These are phyloP conservation scores for Sphagnum fallax DNA, from an alignment of 228 moss, liverwort and hornwort species.

Conservation along the genomic window DNA sequence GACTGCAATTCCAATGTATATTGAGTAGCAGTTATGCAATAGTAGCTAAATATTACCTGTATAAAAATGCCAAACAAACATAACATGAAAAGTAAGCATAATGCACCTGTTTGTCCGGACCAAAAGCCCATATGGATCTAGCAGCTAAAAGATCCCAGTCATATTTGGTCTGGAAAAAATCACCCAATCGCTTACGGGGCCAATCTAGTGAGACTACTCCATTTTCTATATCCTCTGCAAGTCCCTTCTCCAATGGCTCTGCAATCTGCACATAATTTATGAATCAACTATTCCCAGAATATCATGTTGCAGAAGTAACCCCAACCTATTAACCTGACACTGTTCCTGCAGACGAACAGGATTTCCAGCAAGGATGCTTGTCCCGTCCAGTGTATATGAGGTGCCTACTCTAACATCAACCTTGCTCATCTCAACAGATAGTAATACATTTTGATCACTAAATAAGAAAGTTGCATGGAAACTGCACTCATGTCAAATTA, in stretches of 20 bases:
- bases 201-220: slow-evolving; percentile 89
- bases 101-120: slow-evolving; percentile 89
- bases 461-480: too few relatives aligned
- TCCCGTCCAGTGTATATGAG: too few relatives aligned
- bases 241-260: slow-evolving; percentile 93
- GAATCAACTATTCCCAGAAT: background rate
- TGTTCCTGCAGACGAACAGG: too few relatives aligned
- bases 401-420: too few relatives aligned
- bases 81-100: too few relatives aligned
- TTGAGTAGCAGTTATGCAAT: too few relatives aligned
- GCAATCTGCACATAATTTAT: slow-evolving; percentile 59
- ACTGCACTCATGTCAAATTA: too few relatives aligned
- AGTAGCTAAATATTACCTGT: too few relatives aligned
- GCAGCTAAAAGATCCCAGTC: slow-evolving; percentile 99
- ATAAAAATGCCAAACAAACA: too few relatives aligned
- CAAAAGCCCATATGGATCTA: slow-evolving; percentile 99
- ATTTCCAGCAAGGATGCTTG: too few relatives aligned
- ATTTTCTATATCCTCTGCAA: slow-evolving; percentile 97
- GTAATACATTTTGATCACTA: background rate
- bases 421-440: background rate
- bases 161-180: slow-evolving; percentile 92
- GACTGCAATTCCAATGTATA: too few relatives aligned
- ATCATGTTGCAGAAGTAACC: background rate
- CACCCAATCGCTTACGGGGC: slow-evolving; percentile 88
- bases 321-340: too few relatives aligned